Percentiles rank a stretch among this genome's conserved stretches.
These are phyloP conservation scores for Heterococcus sp. DNA, from an alignment of 108 stramenopile species.

Conservation along the genomic window DNA sequence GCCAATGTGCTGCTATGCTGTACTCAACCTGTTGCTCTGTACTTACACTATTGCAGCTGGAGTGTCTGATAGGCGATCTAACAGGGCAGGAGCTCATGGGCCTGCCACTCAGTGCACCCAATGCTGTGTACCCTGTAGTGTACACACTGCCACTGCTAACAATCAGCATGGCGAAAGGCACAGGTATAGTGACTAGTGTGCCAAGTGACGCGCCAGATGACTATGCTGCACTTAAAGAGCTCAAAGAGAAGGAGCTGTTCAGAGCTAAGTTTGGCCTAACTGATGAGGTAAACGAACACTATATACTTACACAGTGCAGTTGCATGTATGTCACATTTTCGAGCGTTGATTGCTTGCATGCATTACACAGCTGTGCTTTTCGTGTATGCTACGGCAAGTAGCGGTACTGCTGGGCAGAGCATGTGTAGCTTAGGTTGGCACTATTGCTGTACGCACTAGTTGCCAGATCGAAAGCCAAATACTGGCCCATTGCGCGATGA, in stretches of 20 bases:
- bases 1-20: no score
- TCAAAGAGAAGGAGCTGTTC: slow-evolving; percentile 87
- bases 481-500: no score
- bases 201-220: slow-evolving; percentile 98
- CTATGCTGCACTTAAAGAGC: slow-evolving; percentile 85
- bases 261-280: slow-evolving; percentile 91
- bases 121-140: slow-evolving; percentile 85
- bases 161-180: slow-evolving; percentile 96
- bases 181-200: slow-evolving; percentile 95
- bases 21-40: background rate
- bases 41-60: slow-evolving; percentile 44
- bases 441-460: no score
- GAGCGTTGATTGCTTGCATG: no score
- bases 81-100: slow-evolving; percentile 87
- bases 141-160: slow-evolving; percentile 91
- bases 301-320: no score
- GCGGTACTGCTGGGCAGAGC: no score
- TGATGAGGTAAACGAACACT: slow-evolving; percentile 78
- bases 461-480: no score
- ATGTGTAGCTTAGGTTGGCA: no score
- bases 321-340: no score
- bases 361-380: no score
- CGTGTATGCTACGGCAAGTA: no score
- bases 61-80: slow-evolving; percentile 70
- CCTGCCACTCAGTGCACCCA: slow-evolving; percentile 79